Evolutionary conservation across 441 rosid species (phyloP).

Genomic region (Erysimum cheiri): DNA sequence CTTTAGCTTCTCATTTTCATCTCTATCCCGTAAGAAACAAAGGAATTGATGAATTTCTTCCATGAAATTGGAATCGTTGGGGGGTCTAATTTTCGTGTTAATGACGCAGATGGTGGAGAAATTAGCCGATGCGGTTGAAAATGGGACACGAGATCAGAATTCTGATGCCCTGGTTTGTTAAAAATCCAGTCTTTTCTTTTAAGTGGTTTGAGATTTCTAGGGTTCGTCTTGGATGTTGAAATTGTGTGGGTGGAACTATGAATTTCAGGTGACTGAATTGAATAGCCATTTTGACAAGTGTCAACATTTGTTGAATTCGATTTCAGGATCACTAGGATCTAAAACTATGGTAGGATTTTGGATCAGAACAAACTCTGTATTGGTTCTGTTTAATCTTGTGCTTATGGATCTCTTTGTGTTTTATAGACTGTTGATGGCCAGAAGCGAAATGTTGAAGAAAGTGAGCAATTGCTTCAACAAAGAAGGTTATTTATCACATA

Average conservation of each 20-base stretch:
- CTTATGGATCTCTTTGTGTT: constrained; percentile 20
- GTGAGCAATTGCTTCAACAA: constrained; percentile 71
- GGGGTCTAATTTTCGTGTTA: not conserved
- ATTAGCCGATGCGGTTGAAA: constrained; percentile 69
- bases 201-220: not conserved
- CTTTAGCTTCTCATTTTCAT: constrained; percentile 91
- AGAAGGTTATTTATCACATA: too few relatives aligned
- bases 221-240: constrained; percentile 30
- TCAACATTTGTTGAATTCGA: constrained; percentile 85
- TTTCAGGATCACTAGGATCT: constrained; percentile 65
- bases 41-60: not conserved
- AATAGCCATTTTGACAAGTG: constrained; percentile 88
- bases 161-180: constrained; percentile 79
- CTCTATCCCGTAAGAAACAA: constrained; percentile 58
- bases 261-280: constrained; percentile 63
- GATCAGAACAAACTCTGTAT: not conserved
- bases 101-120: constrained; percentile 70
- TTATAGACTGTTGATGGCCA: constrained; percentile 89
- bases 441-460: constrained; percentile 75
- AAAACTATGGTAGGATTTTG: constrained; percentile 65
- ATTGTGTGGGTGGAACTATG: not conserved
- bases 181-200: constrained; percentile 1
- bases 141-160: constrained; percentile 79
- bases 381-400: constrained; percentile 23
- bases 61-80: not conserved